Conservation (phyloP, 2,329 filamentous ascomycete species). For the Pseudopyricularia cyperi region DNA sequence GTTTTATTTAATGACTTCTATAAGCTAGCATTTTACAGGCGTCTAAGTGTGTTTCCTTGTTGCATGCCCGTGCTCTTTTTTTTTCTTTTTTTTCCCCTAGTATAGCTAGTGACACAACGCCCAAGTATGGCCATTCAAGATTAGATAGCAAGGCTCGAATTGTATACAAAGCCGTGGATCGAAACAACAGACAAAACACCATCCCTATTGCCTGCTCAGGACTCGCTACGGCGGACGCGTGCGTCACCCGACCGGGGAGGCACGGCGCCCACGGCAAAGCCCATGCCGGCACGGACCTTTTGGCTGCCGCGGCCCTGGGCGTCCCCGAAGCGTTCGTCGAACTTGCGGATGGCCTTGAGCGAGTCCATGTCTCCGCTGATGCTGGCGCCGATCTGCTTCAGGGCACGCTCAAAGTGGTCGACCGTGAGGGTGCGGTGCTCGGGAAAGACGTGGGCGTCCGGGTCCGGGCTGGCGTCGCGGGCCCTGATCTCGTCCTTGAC, state of each 20-base stretch:
- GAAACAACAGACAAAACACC: neutral
- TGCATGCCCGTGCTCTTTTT: neutral
- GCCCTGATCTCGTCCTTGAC: slow-evolving; percentile 57
- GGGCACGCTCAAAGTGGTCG: slow-evolving; percentile 71
- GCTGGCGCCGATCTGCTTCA: slow-evolving; percentile 81
- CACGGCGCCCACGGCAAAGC: slow-evolving; percentile 38
- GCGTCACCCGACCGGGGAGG: slow-evolving; percentile 28
- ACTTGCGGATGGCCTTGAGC: slow-evolving; percentile 77
- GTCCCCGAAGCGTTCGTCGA: slow-evolving; percentile 91
- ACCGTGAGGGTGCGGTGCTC: slow-evolving; percentile 51
- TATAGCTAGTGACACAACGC: neutral
- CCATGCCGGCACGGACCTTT: slow-evolving; percentile 42
- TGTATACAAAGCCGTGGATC: neutral
- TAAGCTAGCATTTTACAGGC: neutral
- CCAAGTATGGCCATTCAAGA: too few species aligned
- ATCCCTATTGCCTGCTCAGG: neutral
- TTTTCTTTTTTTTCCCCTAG: neutral
- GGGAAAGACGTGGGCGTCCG: slow-evolving; percentile 46
- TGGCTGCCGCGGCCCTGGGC: slow-evolving; percentile 53
- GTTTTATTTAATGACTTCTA: neutral
- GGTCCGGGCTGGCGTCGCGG: slow-evolving; percentile 17
- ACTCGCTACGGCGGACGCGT: slow-evolving; percentile 21
- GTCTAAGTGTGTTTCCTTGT: neutral
- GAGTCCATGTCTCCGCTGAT: slow-evolving; percentile 90
- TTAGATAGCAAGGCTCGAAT: too few species aligned